Evolutionary conservation across 345 rosid species (phyloP), one percentile per base, ranked within the genome.

Genomic region (Citrus trifoliata): DNA sequence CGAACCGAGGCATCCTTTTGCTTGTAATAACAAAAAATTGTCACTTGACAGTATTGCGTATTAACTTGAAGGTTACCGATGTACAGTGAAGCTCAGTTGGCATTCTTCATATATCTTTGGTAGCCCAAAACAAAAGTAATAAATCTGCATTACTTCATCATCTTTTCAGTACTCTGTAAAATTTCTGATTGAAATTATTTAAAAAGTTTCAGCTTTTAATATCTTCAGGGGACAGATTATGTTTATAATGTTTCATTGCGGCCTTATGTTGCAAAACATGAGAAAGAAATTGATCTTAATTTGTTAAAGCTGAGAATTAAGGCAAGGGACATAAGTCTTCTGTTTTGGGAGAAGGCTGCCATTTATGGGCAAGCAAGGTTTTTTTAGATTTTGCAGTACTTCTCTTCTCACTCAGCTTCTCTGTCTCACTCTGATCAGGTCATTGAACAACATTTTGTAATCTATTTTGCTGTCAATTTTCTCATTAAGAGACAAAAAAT

Each of bases 81-180:
- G 94, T 93, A 93, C 67, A 85, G 86, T 66, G 95, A 92, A 85
- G 98, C 93, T 60, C 92, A 93, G 83, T 80, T 95, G 86, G 96
- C 95, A 60, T 86, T 92, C 79, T 86, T 91, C 75, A 48, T 93
- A 71, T 93, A 93, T 82, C 85, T 95, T 32, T 91, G 98, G 97
- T 88, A 90, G 79, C 92, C 91, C 2, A 86, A 88, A 85, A 91
- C 98, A 51, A 91, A 83, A 78, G 97, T 93, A 87, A 46, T 89
- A 67, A 22, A 73, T 46, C 10, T 30, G 62, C 42, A 55, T 61
- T 51, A 42, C 4, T 38, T 8, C 28, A 33, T 28, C 35, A 40
- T 82, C 53, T 60, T 25, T 7, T 56, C 16, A 38, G 42, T 2
- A 46, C 60, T 28, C 7, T 6, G 10, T 10, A 13, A 46, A 46